Evolutionary conservation across 306 rosid genomes (phyloP), one percentile per base, ranked within the genome.

Genomic region (Inga laurina): DNA sequence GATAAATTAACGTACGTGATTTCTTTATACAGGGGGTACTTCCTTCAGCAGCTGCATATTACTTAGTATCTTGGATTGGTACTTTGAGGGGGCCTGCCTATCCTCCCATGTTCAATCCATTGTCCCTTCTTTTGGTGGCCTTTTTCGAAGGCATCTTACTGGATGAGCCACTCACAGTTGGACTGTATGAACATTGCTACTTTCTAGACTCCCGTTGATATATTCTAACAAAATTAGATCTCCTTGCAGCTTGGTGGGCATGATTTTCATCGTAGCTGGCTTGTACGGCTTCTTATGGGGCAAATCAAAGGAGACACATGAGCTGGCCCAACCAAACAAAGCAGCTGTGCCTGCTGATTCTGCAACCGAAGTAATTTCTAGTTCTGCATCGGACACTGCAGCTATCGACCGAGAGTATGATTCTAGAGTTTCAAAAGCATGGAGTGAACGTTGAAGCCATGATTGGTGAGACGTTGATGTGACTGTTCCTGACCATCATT

Each of bases 31-130:
- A 94, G 97, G 97, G 98, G 67, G 86, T 86, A 78, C 51, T 92
- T 12, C 82, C 90, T 10, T 84, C 94, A 1, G 93, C 93, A 35
- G 90, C 91, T 45, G 82, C 94, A 9, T 94, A 88, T 85, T 86
- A 91, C 88, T 74, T 94, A 7, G 4, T 90, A 14, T 81, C 91
- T 24, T 87, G 97, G 98, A 84, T 78, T 51, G 83, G 91, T 52
- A 0, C 93, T 27, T 7, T 82, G 8, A 81, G 85, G 82, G 98
- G 98, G 44, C 93, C 98, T 7, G 84, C 87, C 45, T 94, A 89
- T 67, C 94, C 94, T 11, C 70, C 98, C 34, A 91, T 91, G 92
- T 94, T 91, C 86, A 92, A 91, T 80, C 93, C 98, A 0, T 18
- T 92, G 24, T 44, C 93, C 82, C 91, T 92, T 16, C 49, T 94